Base-by-base conservation (phyloP, 2,329 filamentous ascomycete species). In the Madurella mycetomatis region DNA sequence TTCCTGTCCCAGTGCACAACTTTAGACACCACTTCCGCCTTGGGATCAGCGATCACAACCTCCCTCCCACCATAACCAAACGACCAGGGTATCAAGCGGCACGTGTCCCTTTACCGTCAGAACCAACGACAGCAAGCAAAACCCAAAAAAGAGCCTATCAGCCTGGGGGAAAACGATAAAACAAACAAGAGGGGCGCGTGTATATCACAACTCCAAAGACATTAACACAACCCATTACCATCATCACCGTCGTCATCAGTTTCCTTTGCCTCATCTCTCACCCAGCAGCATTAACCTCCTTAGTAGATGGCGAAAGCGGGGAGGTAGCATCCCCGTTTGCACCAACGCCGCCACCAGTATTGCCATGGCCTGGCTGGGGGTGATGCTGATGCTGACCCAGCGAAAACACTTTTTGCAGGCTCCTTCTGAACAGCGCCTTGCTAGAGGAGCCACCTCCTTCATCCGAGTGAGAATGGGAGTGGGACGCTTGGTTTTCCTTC, bases 351-450 rank as follows among this genome's bases (percentile, higher is more conserved):
- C 9, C 41, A n/a, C n/a, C 41, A 32, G 17, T 34, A 18, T n/a
- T 46, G 9, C 47, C 52, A 39, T 43, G 9, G 12, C 25, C 25
- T n/a, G 11, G 34, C 40, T 49, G 25, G 11, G 45, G 34, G 2
- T 45, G 44, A 31, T 54, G 55, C 3, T 51, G 51, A 34, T 58
- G 54, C 44, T 64, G 51, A 3, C 72, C 72, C 30, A 78, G 67
- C 25, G 73, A 73, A 5, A 78, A 65, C 2, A 75, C 76, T 59
- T 70, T 71, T 55, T 77, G 75, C 54, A 79, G 58, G 59, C 77
- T 78, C 54, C 71, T 69, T 51, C 76, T 67, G 41, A 79, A 57
- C 17, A 51, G 31, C n/a, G 54, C 41, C 49, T 58, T 58, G 32
- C 58, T 54, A 9, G 46, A 37, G 12, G 54, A 56, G 17, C 54